phyloP scores from a whole-genome alignment of 768 basidiomycete genomes.

The Russula lepida region DNA sequence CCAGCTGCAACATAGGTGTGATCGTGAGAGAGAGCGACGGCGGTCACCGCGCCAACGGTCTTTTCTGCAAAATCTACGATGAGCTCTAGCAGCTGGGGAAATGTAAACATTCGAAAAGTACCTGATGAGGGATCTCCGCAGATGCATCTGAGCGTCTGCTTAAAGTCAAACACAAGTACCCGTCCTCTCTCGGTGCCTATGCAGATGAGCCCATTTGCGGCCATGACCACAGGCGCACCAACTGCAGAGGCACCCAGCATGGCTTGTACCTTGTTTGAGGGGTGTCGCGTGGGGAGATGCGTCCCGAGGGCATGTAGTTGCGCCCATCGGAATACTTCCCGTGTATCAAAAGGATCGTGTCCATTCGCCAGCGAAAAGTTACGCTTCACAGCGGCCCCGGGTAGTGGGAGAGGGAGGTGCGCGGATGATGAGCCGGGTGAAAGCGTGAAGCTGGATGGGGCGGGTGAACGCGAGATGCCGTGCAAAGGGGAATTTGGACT shows the following conservation, averaged over 20 bases:
- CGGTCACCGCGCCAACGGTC: slow-evolving; percentile 69
- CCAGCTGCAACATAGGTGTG: slow-evolving; percentile 90
- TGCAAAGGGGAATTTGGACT: slow-evolving; percentile 36
- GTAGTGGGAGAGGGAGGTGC: slow-evolving; percentile 31
- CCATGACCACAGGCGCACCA: slow-evolving; percentile 71
- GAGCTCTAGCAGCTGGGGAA: slow-evolving; percentile 5
- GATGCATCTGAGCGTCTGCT: slow-evolving; percentile 71
- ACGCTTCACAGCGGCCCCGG: slow-evolving; percentile 13
- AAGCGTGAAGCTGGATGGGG: slow-evolving; percentile 58
- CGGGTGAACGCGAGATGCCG: slow-evolving; percentile 46
- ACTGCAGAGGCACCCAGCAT: slow-evolving; percentile 49
- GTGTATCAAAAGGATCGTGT: slow-evolving; percentile 25
- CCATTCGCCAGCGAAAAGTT: slow-evolving; percentile 21
- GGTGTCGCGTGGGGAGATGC: slow-evolving; percentile 42
- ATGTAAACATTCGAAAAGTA: slow-evolving; percentile 25
- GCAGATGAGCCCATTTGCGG: slow-evolving; percentile 82
- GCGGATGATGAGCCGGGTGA: slow-evolving; percentile 53
- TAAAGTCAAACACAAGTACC: slow-evolving; percentile 82
- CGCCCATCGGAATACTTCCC: slow-evolving; percentile 73
- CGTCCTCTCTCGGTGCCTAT: slow-evolving; percentile 78
- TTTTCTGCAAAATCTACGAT: slow-evolving; percentile 37
- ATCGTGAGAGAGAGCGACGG: slow-evolving; percentile 85
- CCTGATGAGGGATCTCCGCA: slow-evolving; percentile 66
- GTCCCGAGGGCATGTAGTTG: slow-evolving; percentile 50
- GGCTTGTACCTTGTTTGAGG: slow-evolving; percentile 50